Conservation (phyloP, 176 grass and related monocot genomes). For the Lolium multiflorum region DNA sequence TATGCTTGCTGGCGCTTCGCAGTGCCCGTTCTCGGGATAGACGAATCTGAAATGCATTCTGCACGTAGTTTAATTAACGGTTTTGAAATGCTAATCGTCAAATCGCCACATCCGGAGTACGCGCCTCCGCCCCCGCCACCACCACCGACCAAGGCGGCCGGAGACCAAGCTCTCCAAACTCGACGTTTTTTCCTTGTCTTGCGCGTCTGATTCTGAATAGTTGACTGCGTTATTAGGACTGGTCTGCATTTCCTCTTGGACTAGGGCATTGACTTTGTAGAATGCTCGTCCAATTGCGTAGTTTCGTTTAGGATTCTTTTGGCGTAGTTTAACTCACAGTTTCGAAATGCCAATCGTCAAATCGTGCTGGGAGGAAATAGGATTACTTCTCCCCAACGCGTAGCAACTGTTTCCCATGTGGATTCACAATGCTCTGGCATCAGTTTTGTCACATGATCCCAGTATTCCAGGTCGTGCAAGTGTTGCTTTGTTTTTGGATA, state of each 20-base stretch:
- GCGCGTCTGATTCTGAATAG: background rate
- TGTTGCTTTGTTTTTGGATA: slow-evolving; percentile 1
- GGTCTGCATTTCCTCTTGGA: background rate
- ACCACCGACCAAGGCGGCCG: no score
- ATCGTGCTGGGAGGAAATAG: background rate
- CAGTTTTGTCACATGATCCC: background rate
- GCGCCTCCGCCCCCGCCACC: no score
- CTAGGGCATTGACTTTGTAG: slow-evolving; percentile 38
- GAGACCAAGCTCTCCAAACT: slow-evolving; percentile 4
- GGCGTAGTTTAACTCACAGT: no score
- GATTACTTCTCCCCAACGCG: background rate
- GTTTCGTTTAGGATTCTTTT: background rate
- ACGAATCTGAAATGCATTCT: no score
- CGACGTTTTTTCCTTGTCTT: slow-evolving; percentile 24
- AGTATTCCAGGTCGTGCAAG: background rate
- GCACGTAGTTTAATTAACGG: no score
- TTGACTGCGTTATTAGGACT: background rate
- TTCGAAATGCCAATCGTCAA: slow-evolving; percentile 3
- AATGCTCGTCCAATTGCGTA: background rate
- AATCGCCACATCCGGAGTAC: no score
- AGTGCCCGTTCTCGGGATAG: no score
- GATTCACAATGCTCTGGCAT: slow-evolving; percentile 14
- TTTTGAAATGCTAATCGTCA: no score
- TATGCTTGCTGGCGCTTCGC: no score
- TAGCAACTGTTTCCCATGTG: background rate